These are phyloP conservation scores for Nicotiana obtusifolia DNA, from an alignment of 257 asterid species.

Conservation along the genomic window DNA sequence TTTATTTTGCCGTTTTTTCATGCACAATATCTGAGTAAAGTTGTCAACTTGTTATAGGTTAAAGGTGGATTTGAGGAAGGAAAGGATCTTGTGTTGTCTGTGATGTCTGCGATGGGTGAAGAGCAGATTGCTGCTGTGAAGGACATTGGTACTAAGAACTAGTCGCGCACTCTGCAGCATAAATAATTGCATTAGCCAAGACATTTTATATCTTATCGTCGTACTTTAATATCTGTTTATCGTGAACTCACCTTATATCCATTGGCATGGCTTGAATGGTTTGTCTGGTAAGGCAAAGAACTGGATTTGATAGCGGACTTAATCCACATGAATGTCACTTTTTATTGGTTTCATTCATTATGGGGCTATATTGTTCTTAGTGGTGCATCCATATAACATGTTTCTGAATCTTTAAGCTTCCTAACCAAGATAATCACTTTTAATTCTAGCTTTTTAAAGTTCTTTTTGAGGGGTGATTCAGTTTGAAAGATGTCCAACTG, in stretches of 20 bases:
- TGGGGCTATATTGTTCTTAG: neutral
- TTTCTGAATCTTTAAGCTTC: too few species aligned
- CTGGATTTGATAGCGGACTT: constrained; percentile 2
- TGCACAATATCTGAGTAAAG: neutral
- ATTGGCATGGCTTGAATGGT: neutral
- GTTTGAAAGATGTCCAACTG: neutral
- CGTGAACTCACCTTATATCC: neutral
- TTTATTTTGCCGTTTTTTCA: neutral
- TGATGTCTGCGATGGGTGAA: constrained; percentile 25
- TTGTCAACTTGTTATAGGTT: constrained; percentile 3
- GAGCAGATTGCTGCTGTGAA: constrained; percentile 17
- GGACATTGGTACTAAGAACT: constrained; percentile 21
- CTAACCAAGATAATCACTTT: too few species aligned
- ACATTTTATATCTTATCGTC: neutral
- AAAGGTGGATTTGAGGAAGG: constrained; percentile 22
- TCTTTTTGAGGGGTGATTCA: too few species aligned
- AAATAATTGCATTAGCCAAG: constrained; percentile 6
- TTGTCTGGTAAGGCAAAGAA: neutral
- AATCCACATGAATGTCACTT: neutral
- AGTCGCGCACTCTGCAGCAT: neutral
- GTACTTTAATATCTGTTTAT: neutral
- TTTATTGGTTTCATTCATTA: neutral
- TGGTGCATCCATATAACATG: too few species aligned
- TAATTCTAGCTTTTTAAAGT: too few species aligned
- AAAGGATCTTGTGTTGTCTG: constrained; percentile 18